Evolutionary conservation across 495 filamentous ascomycete genomes (phyloP).

Genomic region (Evansstolkia leycettana): DNA sequence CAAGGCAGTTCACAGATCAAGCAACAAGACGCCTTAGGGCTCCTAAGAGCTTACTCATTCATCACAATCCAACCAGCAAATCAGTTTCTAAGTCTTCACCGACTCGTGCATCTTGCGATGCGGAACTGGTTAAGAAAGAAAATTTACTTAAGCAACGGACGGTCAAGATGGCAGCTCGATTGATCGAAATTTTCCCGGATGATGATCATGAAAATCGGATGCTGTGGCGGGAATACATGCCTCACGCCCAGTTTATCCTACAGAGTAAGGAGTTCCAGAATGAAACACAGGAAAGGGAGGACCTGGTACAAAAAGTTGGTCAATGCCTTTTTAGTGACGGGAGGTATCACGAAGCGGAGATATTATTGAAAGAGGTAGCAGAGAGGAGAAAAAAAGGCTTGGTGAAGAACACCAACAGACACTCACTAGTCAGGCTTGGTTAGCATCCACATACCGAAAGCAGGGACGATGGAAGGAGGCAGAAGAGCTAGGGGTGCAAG

Average conservation of each 20-base stretch:
- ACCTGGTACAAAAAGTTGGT: background rate
- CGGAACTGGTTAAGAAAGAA: conserved; percentile 10
- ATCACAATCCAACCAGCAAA: conserved; percentile 3
- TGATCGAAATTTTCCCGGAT: conserved; percentile 11
- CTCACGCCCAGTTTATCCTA: conserved; percentile 11
- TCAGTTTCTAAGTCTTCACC: conserved; percentile 5
- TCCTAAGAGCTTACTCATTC: conserved; percentile 13
- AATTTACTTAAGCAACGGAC: conserved; percentile 1
- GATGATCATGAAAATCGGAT: conserved; percentile 11
- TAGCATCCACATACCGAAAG: conserved; percentile 7
- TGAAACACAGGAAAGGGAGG: background rate
- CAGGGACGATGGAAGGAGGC: conserved; percentile 17
- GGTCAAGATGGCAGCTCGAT: conserved; percentile 5
- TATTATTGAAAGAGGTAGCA: conserved; percentile 1
- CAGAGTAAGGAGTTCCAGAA: conserved; percentile 2
- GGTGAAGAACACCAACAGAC: conserved; percentile 7
- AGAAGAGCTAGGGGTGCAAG: conserved; percentile 6
- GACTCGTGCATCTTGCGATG: conserved; percentile 11
- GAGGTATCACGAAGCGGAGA: conserved; percentile 8
- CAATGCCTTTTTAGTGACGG: background rate
- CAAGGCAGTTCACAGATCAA: conserved; percentile 2
- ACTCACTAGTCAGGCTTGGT: conserved; percentile 5
- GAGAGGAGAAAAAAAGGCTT: conserved; percentile 2
- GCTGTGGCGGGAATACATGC: conserved; percentile 16
- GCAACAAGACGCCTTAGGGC: conserved; percentile 8